Percentiles rank a stretch among this genome's conserved stretches.
phyloP scores from a whole-genome alignment of 345 rosid genomes.

The Salix caprea region DNA sequence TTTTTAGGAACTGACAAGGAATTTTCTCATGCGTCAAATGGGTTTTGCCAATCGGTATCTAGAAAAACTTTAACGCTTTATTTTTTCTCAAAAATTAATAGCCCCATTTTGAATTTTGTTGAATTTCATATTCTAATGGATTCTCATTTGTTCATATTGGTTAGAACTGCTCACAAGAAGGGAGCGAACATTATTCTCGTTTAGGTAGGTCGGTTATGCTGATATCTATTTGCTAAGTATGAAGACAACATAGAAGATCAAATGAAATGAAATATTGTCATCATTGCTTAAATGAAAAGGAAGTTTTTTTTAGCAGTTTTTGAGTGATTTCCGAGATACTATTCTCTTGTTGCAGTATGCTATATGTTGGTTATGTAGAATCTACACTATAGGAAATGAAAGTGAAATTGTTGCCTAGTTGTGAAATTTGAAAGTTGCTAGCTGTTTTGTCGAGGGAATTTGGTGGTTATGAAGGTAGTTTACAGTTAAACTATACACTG shows the following conservation, averaged over 20 bases:
- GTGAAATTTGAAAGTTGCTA: not conserved
- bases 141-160: conserved; percentile 41
- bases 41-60: not conserved
- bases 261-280: not conserved
- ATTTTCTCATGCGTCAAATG: not conserved
- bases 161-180: conserved; percentile 61
- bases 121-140: not conserved
- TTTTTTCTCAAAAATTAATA: not conserved
- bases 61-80: not conserved
- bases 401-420: not conserved
- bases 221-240: not conserved
- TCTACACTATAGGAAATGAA: not conserved
- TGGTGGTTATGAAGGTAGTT: not conserved
- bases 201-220: conserved; percentile 42
- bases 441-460: not conserved
- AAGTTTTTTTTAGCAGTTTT: not conserved
- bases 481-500: not conserved
- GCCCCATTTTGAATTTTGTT: not conserved
- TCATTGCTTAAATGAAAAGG: not conserved
- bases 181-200: conserved; percentile 87
- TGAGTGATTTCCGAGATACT: not conserved
- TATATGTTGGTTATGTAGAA: not conserved
- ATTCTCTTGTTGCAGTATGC: not conserved
- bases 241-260: not conserved
- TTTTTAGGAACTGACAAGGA: not conserved